These are phyloP conservation scores for Mycena polygramma DNA, from an alignment of 768 basidiomycete species.

Conservation along the genomic window DNA sequence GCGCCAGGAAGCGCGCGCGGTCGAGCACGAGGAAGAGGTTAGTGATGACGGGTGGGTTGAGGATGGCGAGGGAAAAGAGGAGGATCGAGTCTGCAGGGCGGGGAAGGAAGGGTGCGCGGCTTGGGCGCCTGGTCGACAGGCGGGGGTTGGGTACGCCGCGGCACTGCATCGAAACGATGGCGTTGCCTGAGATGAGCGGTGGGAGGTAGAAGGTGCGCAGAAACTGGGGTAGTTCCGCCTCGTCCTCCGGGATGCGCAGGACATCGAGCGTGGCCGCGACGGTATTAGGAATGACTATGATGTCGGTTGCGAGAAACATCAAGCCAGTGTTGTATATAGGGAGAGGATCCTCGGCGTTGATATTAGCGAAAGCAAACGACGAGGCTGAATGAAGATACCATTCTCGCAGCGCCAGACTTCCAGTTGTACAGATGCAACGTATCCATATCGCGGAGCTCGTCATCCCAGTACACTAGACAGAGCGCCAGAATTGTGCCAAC, in stretches of 20 bases:
- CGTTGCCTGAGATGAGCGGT: not conserved
- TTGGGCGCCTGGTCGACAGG: not conserved
- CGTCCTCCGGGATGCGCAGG: constrained; percentile 10
- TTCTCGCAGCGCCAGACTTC: not conserved
- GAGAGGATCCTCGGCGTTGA: not conserved
- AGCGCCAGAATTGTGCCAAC: not conserved
- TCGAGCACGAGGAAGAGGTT: constrained; percentile 23
- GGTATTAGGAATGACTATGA: constrained; percentile 6
- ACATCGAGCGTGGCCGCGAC: constrained; percentile 14
- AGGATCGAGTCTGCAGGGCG: not conserved
- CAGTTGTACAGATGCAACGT: not conserved
- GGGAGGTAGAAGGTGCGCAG: too few relatives aligned
- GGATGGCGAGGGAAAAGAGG: not conserved
- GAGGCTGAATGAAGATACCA: not conserved
- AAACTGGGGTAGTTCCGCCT: not conserved
- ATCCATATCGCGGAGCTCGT: not conserved
- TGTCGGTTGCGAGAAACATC: not conserved
- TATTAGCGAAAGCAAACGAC: not conserved
- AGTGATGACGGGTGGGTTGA: too few relatives aligned
- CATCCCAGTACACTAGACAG: not conserved
- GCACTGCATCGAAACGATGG: constrained; percentile 11
- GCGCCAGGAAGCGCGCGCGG: constrained; percentile 7
- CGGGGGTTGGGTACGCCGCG: constrained; percentile 24
- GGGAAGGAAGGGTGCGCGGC: not conserved
- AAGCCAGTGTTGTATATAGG: not conserved